A percentile compares a stretch with the other conserved stretches of the same genome.
Conservation (phyloP, 257 asterid species). For the Nicotiana paniculata region DNA sequence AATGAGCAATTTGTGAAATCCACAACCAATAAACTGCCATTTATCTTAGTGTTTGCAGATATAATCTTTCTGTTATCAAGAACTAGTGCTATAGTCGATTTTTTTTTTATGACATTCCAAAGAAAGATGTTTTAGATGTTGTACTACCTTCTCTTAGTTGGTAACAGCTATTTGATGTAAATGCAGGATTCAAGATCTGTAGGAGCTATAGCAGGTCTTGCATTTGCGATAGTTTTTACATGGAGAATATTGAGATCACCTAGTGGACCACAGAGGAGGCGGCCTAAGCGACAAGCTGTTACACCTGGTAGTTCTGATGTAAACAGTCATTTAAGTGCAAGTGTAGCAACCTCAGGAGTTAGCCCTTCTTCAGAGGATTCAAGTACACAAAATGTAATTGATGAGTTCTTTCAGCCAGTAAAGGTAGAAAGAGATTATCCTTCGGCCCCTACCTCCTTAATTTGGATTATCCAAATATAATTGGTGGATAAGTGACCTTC, state of each 20-base stretch:
- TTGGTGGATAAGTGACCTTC: constrained; percentile 3
- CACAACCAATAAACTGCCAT: neutral
- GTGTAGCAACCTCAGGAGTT: constrained; percentile 28
- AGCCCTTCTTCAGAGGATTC: constrained; percentile 49
- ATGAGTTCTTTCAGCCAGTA: constrained; percentile 79
- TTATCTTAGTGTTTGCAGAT: neutral
- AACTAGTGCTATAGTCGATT: neutral
- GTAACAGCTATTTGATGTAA: neutral
- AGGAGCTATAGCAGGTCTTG: constrained; percentile 82
- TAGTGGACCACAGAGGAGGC: constrained; percentile 58
- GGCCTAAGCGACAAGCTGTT: constrained; percentile 53
- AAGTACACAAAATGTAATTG: constrained; percentile 58
- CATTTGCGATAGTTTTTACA: constrained; percentile 74
- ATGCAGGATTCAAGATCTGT: constrained; percentile 69
- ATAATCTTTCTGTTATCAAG: neutral
- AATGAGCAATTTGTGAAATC: neutral
- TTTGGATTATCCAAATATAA: neutral
- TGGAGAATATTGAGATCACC: constrained; percentile 77
- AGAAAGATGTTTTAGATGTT: neutral
- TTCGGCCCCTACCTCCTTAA: neutral
- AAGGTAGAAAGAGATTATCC: constrained; percentile 34
- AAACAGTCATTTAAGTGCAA: constrained; percentile 32
- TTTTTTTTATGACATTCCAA: neutral
- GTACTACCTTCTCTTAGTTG: neutral
- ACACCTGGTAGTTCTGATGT: constrained; percentile 50